Base-by-base conservation (phyloP, 768 basidiomycete genomes). In the Leccinum longicurvipes region DNA sequence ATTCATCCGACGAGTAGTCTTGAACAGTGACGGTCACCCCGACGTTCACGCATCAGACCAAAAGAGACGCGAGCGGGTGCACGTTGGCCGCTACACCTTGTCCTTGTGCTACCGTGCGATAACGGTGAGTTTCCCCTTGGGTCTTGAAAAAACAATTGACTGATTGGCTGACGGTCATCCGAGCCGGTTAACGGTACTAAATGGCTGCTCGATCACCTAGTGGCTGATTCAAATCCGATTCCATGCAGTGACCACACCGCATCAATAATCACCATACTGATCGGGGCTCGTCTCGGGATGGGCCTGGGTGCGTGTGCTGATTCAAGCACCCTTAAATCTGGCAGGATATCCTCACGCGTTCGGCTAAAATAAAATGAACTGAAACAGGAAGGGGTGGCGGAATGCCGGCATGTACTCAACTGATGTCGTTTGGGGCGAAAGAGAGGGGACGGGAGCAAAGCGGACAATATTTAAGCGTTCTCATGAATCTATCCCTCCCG, bases 381-480 rank as follows among this genome's bases (percentile, higher is more conserved):
- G 46, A 23, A 9, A 25, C 46, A 47, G 27, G 8, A 45, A 17
- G n/a, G n/a, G 24, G 9, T 45, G 19, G 60, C 69, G 62, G 62
- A 64, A 67, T 53, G 31, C 25, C 52, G 58, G 53, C 57, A 50
- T 50, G 47, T 42, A 27, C 14, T 28, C 54, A 48, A 31, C 11
- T 31, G 29, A 31, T 31, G 42, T 51, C 44, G 60, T 47, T 45
- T 48, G 34, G 49, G 32, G 32, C 15, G 32, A n/a, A n/a, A n/a
- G n/a, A n/a, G n/a, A n/a, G 15, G 8, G 4, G 17, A 17, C 34
- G 34, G 8, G 8, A 6, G 14, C 9, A 36, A 36, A n/a, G 32
- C 28, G 23, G 49, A 21, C 44, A 55, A 54, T 68, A 68, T 67
- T 34, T 66, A 70, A 68, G 2, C 51, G n/a, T 47, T 47, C 50